These are phyloP conservation scores for Metschnikowia aberdeeniae DNA, from an alignment of 805 yeast species.

Conservation along the genomic window DNA sequence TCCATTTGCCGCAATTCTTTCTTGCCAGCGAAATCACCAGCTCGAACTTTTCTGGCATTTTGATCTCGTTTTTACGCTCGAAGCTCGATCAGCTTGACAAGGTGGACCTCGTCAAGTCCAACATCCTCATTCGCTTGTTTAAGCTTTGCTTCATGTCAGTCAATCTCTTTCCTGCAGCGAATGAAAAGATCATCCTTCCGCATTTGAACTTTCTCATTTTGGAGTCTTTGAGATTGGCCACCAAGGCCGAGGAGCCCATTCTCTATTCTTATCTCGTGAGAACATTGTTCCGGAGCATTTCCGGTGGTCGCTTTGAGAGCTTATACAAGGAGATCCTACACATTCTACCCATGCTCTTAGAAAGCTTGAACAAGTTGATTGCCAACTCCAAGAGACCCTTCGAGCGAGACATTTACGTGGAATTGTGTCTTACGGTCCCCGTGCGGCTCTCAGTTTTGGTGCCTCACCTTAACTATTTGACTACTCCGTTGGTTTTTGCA, in stretches of 20 bases:
- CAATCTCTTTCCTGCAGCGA: constrained; percentile 79
- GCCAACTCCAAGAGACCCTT: constrained; percentile 80
- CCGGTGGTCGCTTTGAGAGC: constrained; percentile 94
- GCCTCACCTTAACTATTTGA: constrained; percentile 83
- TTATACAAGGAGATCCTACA: constrained; percentile 93
- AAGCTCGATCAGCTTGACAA: constrained; percentile 78
- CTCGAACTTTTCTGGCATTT: constrained; percentile 81
- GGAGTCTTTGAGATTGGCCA: constrained; percentile 71
- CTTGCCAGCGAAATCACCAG: constrained; percentile 93
- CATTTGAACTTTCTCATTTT: constrained; percentile 81
- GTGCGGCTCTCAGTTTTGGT: constrained; percentile 90
- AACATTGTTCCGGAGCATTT: constrained; percentile 87
- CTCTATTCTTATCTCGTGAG: constrained; percentile 85
- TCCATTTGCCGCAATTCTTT: constrained; percentile 91
- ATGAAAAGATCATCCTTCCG: constrained; percentile 84
- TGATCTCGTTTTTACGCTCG: constrained; percentile 69
- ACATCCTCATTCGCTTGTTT: constrained; percentile 79
- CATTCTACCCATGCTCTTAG: constrained; percentile 77
- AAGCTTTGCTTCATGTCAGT: constrained; percentile 95
- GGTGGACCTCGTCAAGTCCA: constrained; percentile 70
- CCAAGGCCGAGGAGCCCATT: constrained; percentile 85
- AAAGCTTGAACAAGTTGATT: constrained; percentile 78
- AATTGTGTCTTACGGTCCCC: constrained; percentile 91
- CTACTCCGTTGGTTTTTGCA: constrained; percentile 89
- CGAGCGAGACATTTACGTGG: constrained; percentile 92